phyloP scores from a whole-genome alignment of 2,329 filamentous ascomycete genomes.

The Neoscytalidium dimidiatum region DNA sequence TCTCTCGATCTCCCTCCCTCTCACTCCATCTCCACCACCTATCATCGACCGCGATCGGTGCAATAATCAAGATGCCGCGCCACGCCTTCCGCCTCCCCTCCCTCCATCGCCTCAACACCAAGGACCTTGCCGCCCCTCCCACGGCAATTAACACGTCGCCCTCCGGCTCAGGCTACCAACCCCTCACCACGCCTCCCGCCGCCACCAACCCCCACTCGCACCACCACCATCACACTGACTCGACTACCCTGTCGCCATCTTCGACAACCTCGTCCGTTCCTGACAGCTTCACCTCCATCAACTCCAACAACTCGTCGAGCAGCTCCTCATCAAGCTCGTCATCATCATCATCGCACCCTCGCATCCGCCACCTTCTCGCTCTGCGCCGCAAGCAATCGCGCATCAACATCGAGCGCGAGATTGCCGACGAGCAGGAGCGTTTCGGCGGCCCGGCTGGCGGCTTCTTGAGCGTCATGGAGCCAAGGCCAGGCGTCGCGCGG shows the following conservation, averaged over 20 bases:
- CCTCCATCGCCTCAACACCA: constrained; percentile 19
- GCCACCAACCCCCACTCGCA: constrained; percentile 29
- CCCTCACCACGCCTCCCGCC: constrained; percentile 6
- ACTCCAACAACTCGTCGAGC: constrained; percentile 27
- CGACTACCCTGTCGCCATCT: neutral
- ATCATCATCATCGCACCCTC: constrained; percentile 24
- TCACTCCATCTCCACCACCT: neutral
- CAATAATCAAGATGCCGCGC: neutral
- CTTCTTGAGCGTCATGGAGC: constrained; percentile 29
- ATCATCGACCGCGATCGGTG: neutral
- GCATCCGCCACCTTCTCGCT: constrained; percentile 34
- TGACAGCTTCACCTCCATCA: neutral
- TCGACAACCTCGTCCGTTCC: constrained; percentile 3
- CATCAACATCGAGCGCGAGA: constrained; percentile 34
- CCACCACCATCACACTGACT: constrained; percentile 24
- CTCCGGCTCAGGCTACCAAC: neutral
- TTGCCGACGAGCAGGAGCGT: constrained; percentile 35
- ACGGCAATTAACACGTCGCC: neutral
- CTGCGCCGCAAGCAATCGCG: constrained; percentile 34
- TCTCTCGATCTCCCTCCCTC: neutral
- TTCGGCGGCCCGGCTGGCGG: constrained; percentile 30
- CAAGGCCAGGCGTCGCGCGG: constrained; percentile 22
- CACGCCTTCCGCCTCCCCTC: constrained; percentile 19
- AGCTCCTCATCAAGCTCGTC: constrained; percentile 26
- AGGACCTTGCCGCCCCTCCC: constrained; percentile 5